Evolutionary conservation across 148 eudicot species (phyloP).

Genomic region (Hydrangea macrophylla): DNA sequence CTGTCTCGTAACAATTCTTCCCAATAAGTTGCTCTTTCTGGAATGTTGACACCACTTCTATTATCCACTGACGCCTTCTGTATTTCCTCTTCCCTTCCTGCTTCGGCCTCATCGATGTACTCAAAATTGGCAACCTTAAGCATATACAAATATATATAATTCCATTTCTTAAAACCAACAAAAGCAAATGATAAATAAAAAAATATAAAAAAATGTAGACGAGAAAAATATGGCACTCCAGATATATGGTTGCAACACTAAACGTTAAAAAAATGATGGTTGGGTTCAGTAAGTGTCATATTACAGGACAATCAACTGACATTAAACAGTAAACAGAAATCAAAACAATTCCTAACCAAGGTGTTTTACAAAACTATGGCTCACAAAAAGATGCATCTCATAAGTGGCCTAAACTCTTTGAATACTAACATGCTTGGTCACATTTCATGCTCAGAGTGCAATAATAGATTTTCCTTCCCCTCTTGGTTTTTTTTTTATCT

Average conservation of each 20-base stretch:
- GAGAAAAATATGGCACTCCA: background rate
- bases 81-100: conserved; percentile 71
- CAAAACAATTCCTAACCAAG: background rate
- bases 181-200: background rate
- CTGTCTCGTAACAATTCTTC: conserved; percentile 79
- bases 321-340: background rate
- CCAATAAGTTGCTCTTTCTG: conserved; percentile 77
- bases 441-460: too few relatives aligned
- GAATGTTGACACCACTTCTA: conserved; percentile 41
- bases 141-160: conserved; percentile 7
- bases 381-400: too few relatives aligned
- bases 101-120: conserved; percentile 73
- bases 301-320: too few relatives aligned
- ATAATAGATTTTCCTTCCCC: too few relatives aligned
- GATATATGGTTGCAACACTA: background rate
- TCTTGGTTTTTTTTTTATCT: too few relatives aligned
- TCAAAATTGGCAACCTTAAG: conserved; percentile 93
- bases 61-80: conserved; percentile 43
- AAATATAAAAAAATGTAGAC: background rate
- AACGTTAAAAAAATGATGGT: background rate
- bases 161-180: conserved; percentile 4
- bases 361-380: too few relatives aligned
- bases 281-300: too few relatives aligned
- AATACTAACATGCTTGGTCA: too few relatives aligned
- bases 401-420: too few relatives aligned